Evolutionary conservation across 768 basidiomycete genomes (phyloP).

Genomic region (Mycena sanguinolenta): DNA sequence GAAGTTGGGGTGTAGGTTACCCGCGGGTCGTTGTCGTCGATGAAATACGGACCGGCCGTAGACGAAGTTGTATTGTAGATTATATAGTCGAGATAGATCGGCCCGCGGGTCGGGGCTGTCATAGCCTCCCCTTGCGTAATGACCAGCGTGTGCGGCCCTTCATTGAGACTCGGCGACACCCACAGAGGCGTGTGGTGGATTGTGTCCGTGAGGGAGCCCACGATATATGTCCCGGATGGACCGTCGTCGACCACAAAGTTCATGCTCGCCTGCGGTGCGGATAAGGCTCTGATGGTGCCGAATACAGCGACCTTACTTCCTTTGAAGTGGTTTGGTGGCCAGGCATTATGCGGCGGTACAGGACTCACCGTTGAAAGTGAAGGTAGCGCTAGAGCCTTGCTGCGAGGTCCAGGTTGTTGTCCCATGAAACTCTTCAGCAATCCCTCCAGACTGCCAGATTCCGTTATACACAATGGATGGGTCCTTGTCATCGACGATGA

Average conservation of each 20-base stretch:
- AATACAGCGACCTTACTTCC: background rate
- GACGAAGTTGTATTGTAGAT: background rate
- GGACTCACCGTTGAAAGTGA: background rate
- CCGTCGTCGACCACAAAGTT: background rate
- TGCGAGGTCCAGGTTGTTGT: background rate
- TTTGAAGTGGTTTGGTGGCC: background rate
- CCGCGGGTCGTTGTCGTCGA: background rate
- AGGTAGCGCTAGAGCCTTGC: background rate
- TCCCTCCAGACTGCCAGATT: background rate
- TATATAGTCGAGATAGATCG: background rate
- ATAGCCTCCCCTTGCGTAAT: background rate
- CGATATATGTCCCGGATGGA: background rate
- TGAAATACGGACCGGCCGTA: background rate
- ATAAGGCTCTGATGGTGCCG: background rate
- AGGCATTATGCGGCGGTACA: background rate
- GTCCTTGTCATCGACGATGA: background rate
- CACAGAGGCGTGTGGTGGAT: background rate
- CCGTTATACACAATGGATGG: background rate
- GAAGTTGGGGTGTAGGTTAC: background rate
- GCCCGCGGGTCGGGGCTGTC: background rate
- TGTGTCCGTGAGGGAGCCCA: background rate
- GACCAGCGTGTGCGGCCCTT: background rate
- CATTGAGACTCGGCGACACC: background rate
- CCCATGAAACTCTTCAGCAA: background rate
- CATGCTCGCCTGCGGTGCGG: background rate